Percentiles rank a stretch among this genome's conserved stretches.
phyloP scores from a whole-genome alignment of 148 eudicot species.

The Rhododendron vialii region DNA sequence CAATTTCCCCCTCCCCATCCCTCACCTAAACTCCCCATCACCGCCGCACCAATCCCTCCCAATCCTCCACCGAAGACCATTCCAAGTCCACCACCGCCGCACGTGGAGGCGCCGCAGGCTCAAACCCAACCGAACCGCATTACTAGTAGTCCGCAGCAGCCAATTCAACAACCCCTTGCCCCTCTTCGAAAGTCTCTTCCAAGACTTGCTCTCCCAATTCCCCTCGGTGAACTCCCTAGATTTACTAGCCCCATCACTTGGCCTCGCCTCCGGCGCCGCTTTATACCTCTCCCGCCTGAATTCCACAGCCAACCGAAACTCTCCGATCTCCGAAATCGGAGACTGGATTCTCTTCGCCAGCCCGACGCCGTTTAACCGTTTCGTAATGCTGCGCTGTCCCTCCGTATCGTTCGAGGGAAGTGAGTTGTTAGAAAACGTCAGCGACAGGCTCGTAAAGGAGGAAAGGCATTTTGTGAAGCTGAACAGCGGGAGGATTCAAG shows the following conservation, averaged over 20 bases:
- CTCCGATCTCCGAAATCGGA: conserved; percentile 27
- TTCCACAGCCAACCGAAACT: neutral
- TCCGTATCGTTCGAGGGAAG: conserved; percentile 46
- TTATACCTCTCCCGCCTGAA: conserved; percentile 22
- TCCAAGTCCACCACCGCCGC: conserved; percentile 11
- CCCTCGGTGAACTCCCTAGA: conserved; percentile 25
- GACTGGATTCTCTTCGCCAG: conserved; percentile 74
- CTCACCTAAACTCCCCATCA: neutral
- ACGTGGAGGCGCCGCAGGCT: conserved; percentile 24
- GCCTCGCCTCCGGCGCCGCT: conserved; percentile 53
- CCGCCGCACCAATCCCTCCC: neutral
- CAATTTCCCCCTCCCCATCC: neutral
- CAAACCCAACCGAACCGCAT: conserved; percentile 7
- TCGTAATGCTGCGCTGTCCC: conserved; percentile 66
- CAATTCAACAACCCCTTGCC: neutral
- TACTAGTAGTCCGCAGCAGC: conserved; percentile 7
- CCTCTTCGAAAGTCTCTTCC: conserved; percentile 18
- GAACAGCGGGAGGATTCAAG: conserved; percentile 43
- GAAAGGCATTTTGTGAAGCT: conserved; percentile 70
- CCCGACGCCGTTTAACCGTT: conserved; percentile 92
- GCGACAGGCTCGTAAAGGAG: conserved; percentile 59
- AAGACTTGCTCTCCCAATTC: conserved; percentile 30
- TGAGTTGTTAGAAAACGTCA: conserved; percentile 41
- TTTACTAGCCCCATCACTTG: conserved; percentile 41
- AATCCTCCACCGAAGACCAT: neutral